phyloP scores from a whole-genome alignment of 352 stramenopile species.

The Globisporangium recalcitrans region DNA sequence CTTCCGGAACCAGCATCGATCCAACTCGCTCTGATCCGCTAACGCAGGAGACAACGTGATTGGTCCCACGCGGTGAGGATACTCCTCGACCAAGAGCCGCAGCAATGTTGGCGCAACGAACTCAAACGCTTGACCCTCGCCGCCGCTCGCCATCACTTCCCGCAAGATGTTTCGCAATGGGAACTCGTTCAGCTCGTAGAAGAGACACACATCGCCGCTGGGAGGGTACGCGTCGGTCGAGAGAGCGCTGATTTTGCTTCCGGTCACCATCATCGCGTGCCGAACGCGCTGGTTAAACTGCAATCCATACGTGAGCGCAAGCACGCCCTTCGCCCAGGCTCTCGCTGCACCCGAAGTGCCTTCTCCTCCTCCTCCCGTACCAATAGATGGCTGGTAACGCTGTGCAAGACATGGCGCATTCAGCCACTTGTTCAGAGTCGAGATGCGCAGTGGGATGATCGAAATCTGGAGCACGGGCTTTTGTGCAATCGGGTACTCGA shows the following conservation, averaged over 20 bases:
- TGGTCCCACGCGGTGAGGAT: constrained; percentile 21
- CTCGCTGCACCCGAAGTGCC: constrained; percentile 13
- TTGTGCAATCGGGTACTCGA: constrained; percentile 63
- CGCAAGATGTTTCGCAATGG: constrained; percentile 45
- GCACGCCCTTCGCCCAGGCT: constrained; percentile 30
- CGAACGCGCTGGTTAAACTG: constrained; percentile 69
- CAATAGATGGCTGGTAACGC: background rate
- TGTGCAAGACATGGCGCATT: constrained; percentile 19
- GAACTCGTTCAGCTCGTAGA: constrained; percentile 42
- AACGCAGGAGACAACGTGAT: constrained; percentile 12
- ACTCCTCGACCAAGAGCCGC: constrained; percentile 52
- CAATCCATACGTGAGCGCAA: constrained; percentile 51
- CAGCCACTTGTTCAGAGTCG: constrained; percentile 39
- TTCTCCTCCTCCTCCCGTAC: background rate
- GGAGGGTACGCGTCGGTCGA: constrained; percentile 18
- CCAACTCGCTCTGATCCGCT: constrained; percentile 5
- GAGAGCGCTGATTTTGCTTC: constrained; percentile 49
- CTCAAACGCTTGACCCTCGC: constrained; percentile 39
- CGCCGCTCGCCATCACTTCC: constrained; percentile 26
- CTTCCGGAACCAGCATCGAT: constrained; percentile 14
- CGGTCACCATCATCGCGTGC: constrained; percentile 41
- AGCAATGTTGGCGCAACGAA: constrained; percentile 44
- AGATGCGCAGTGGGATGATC: constrained; percentile 47
- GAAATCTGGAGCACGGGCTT: constrained; percentile 50
- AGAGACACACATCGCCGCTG: constrained; percentile 42